Conservation (phyloP, 2,329 filamentous ascomycete species). For the Coniochaeta sp. region DNA sequence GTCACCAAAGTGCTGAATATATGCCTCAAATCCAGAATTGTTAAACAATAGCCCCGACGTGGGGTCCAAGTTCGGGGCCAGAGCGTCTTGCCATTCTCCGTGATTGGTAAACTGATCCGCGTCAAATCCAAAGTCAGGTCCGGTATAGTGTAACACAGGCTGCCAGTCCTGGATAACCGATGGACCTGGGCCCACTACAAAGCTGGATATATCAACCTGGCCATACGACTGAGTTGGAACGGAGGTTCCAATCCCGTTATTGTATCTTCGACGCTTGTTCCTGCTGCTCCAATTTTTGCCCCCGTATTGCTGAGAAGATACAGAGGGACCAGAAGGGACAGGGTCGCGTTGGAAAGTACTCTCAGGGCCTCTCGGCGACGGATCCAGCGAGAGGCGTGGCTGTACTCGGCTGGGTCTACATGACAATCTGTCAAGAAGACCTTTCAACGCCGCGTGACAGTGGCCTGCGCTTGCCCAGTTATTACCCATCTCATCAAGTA, state of each 20-base stretch:
- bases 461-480: slow-evolving; percentile 1
- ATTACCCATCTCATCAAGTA: not conserved
- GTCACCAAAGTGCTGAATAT: slow-evolving; percentile 3
- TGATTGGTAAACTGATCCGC: not conserved
- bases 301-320: not conserved
- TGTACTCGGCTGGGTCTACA: not conserved
- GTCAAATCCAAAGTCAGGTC: slow-evolving; percentile 4
- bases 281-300: not conserved
- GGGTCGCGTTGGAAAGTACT: not conserved
- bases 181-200: not conserved
- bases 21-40: slow-evolving; percentile 2
- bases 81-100: not conserved
- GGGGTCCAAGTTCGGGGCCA: not conserved
- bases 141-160: slow-evolving; percentile 3
- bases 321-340: not conserved
- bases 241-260: not conserved
- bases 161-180: slow-evolving; percentile 1
- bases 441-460: not conserved
- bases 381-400: not conserved
- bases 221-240: not conserved
- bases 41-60: not conserved
- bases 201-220: not conserved
- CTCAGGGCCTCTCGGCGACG: not conserved
- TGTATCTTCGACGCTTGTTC: not conserved
- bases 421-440: not conserved